Evolutionary conservation across 768 basidiomycete species (phyloP).

Genomic region (Kwoniella botswanensis): DNA sequence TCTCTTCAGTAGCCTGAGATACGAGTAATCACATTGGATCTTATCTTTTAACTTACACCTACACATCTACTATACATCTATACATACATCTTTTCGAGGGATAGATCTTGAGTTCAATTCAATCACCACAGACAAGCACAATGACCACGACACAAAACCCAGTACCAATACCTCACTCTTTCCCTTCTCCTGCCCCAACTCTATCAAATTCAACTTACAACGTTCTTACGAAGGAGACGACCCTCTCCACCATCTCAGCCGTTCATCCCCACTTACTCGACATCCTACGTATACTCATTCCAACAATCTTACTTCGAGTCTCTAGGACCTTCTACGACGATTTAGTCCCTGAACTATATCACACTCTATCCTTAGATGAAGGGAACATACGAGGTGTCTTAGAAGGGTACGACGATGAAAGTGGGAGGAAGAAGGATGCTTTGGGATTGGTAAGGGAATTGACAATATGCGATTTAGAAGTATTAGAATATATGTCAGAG

Average conservation of each 20-base stretch:
- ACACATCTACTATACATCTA: too few species aligned
- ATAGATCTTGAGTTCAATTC: not conserved
- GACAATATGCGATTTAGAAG: not conserved
- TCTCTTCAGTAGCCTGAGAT: too few species aligned
- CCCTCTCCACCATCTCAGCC: not conserved
- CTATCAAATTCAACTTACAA: not conserved
- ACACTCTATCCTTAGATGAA: not conserved
- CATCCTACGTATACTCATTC: not conserved
- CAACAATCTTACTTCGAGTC: not conserved
- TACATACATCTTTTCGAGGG: too few species aligned
- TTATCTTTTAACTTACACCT: too few species aligned
- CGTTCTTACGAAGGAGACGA: not conserved
- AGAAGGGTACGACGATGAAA: not conserved
- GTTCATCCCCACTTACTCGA: conserved; percentile 13
- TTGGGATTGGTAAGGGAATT: conserved; percentile 3
- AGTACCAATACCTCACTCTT: too few species aligned
- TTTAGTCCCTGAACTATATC: conserved; percentile 2
- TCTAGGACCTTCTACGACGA: conserved; percentile 13
- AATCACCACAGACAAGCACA: not conserved
- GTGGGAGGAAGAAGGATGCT: conserved; percentile 8
- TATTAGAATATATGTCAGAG: not conserved
- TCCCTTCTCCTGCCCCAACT: too few species aligned
- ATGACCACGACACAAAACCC: not conserved
- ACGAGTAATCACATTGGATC: too few species aligned
- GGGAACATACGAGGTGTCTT: conserved; percentile 1